Evolutionary conservation across 768 basidiomycete species (phyloP).

Genomic region (Hirschioporus abietinus): DNA sequence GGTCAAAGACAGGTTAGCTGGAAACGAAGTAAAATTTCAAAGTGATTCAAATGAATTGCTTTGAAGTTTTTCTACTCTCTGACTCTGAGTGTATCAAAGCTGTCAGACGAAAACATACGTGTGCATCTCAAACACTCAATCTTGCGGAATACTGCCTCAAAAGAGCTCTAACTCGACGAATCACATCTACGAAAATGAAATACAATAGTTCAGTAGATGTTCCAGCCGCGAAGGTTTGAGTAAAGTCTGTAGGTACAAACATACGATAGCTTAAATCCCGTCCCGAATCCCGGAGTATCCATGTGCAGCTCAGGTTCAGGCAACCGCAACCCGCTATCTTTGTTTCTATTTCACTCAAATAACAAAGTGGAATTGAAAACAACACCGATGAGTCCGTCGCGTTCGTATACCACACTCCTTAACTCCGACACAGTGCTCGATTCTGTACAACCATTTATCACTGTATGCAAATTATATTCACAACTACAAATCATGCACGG

Average conservation of each 20-base stretch:
- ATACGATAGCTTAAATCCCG: background rate
- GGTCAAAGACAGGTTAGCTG: no score
- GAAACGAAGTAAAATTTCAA: background rate
- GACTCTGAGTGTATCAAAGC: background rate
- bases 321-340: background rate
- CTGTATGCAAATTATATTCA: no score
- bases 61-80: background rate
- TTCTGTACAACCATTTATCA: no score
- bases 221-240: background rate
- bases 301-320: background rate
- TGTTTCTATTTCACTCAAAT: no score
- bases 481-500: no score
- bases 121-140: background rate
- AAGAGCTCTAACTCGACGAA: no score
- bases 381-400: no score
- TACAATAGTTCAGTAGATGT: background rate
- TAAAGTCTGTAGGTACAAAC: background rate
- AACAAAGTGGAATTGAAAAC: no score
- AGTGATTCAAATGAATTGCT: background rate
- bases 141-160: no score
- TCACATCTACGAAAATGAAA: no score
- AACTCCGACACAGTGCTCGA: no score
- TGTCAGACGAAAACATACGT: background rate
- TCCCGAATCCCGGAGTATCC: background rate
- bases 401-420: no score